phyloP scores from a whole-genome alignment of 257 asterid species.

The Nicotiana benthamiana region DNA sequence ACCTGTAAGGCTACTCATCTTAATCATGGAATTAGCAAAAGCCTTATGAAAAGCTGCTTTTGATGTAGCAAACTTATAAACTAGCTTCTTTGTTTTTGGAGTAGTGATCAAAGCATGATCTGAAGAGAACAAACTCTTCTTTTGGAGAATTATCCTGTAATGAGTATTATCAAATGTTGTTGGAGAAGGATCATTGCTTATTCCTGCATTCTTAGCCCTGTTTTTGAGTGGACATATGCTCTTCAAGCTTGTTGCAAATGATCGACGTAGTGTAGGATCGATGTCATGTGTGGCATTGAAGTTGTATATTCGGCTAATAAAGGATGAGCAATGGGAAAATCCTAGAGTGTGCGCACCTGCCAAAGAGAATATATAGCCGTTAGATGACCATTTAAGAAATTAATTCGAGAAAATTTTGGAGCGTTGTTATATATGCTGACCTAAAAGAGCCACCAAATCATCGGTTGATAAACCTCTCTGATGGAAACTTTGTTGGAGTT shows the following conservation, averaged over 20 bases:
- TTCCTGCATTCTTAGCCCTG: conserved; percentile 52
- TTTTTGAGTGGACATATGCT: conserved; percentile 44
- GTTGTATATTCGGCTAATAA: conserved; percentile 47
- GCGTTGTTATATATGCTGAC: conserved; percentile 15
- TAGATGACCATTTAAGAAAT: background rate
- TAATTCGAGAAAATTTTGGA: background rate
- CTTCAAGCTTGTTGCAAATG: conserved; percentile 47
- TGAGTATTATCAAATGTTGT: conserved; percentile 61
- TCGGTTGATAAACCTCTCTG: conserved; percentile 57
- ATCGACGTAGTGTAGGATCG: conserved; percentile 60
- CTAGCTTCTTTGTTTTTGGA: conserved; percentile 41
- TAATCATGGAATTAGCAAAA: conserved; percentile 65
- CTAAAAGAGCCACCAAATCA: conserved; percentile 67
- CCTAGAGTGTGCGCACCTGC: conserved; percentile 88
- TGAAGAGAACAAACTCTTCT: conserved; percentile 46
- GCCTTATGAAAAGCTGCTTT: conserved; percentile 50
- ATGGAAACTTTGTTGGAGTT: conserved; percentile 49
- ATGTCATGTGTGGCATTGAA: conserved; percentile 62
- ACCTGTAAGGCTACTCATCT: conserved; percentile 80
- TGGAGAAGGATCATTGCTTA: conserved; percentile 60
- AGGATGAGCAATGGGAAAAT: conserved; percentile 75
- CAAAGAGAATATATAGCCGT: background rate
- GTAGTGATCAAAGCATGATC: conserved; percentile 61
- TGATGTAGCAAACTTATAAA: conserved; percentile 54
- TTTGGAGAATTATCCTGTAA: conserved; percentile 52